phyloP scores from a whole-genome alignment of 345 rosid genomes.

The Gossypium longicalyx region DNA sequence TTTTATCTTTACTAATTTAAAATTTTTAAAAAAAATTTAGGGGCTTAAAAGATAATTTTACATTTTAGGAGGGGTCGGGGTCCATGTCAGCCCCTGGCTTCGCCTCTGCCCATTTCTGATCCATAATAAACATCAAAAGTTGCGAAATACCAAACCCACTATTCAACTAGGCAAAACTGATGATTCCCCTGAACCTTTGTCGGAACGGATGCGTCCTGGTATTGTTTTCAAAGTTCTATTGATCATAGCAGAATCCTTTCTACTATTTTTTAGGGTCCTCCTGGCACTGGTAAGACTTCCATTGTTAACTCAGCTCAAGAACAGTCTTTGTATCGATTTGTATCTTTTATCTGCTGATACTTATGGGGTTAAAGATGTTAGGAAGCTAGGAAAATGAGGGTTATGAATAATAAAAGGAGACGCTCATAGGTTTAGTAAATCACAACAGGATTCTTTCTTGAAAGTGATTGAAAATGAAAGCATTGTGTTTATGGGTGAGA shows the following conservation, averaged over 20 bases:
- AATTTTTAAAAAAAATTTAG: too few species aligned
- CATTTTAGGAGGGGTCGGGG: too few species aligned
- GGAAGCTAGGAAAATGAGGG: constrained; percentile 47
- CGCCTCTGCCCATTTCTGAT: too few species aligned
- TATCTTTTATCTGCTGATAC: constrained; percentile 61
- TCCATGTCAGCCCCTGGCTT: too few species aligned
- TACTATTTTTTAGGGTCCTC: constrained; percentile 74
- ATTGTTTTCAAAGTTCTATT: constrained; percentile 55
- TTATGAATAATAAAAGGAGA: constrained; percentile 48
- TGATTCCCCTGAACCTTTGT: constrained; percentile 37
- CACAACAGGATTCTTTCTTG: constrained; percentile 79
- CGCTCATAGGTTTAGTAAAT: constrained; percentile 74
- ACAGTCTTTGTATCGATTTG: constrained; percentile 45
- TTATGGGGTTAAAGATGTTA: constrained; percentile 76
- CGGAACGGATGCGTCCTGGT: constrained; percentile 84
- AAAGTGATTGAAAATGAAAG: constrained; percentile 85
- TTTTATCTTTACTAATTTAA: too few species aligned
- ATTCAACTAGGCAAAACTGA: neutral
- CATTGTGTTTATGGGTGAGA: constrained; percentile 75
- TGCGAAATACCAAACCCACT: neutral
- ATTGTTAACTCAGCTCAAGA: constrained; percentile 42
- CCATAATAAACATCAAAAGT: constrained; percentile 33
- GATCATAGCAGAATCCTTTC: constrained; percentile 58
- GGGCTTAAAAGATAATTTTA: too few species aligned
- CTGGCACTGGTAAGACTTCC: constrained; percentile 86